Base-by-base conservation (phyloP, 2,329 filamentous ascomycete species). In the Aspergillus fischeri region DNA sequence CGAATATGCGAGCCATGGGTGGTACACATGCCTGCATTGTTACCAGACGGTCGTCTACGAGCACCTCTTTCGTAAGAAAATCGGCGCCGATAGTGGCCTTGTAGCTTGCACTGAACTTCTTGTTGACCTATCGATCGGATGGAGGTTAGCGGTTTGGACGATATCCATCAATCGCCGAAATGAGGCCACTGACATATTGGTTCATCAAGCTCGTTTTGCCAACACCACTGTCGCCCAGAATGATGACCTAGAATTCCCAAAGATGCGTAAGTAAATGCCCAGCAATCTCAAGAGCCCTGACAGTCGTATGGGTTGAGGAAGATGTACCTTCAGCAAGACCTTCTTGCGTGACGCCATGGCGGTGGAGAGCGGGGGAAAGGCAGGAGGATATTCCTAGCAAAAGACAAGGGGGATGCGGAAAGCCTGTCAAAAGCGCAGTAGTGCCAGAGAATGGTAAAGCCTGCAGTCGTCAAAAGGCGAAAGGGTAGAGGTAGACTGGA, bases 201-300 rank as follows among this genome's bases (percentile, higher is more conserved):
- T 99, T 99, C 94, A 99, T 99, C 85, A 99, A 87, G 78, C 92
- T 97, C 60, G 94, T 99, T 85, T 99, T 99, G 76, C 94, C 94
- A 62, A 99, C 94, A 80, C 94, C 94, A 78, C 93, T 97, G 78
- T 99, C 94, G 69, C 94, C 94, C 68, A 99, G 88, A 79, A 99
- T 97, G 72, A 99, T 99, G 72, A 99, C 92, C 93, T 97, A 70
- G 17, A 57, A 7, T 51, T 28, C 44, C 57, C 41, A 50, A n/a
- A 28, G 9, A 7, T 6, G 35, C 44, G 45, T 65, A 42, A 67
- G 62, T 51, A 50, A 53, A 25, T 25, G 20, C 51, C 1, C 14
- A 20, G 42, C 29, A 5, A 27, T 32, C 20, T 45, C 21, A 53
- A 27, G 49, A 54, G 24, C 25, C 24, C 53, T 27, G 21, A 4